Conservation (phyloP, 495 filamentous ascomycete species). For the Hapsidospora chrysogenum region DNA sequence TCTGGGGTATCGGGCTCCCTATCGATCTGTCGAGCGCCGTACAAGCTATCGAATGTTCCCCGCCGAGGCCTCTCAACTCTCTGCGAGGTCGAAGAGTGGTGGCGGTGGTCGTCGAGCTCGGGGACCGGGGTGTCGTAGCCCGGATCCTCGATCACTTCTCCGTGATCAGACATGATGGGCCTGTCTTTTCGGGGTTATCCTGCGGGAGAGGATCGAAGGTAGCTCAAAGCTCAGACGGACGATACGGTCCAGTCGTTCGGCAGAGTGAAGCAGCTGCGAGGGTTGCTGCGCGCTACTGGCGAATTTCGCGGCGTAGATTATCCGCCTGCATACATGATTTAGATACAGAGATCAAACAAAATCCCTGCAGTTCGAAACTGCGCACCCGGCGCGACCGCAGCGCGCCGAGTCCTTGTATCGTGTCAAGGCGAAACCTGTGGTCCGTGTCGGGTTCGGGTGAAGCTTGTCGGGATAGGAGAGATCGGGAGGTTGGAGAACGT, state of each 20-base stretch:
- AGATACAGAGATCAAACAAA: too few relatives aligned
- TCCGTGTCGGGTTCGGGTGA: background rate
- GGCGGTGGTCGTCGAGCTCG: conserved; percentile 88
- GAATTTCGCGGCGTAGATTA: background rate
- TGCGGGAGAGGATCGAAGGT: background rate
- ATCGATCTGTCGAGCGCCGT: conserved; percentile 26
- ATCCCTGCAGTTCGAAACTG: background rate
- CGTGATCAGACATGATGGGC: conserved; percentile 39
- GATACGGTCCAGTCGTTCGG: too few relatives aligned
- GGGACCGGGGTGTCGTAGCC: conserved; percentile 63
- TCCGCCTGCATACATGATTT: background rate
- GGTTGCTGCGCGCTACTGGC: too few relatives aligned
- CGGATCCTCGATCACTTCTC: conserved; percentile 25
- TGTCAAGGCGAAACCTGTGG: conserved; percentile 1
- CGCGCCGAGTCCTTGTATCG: conserved; percentile 3
- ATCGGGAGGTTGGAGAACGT: background rate
- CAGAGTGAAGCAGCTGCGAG: too few relatives aligned
- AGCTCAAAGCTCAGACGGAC: too few relatives aligned
- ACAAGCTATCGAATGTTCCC: conserved; percentile 37
- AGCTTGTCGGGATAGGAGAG: background rate
- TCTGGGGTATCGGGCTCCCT: conserved; percentile 14
- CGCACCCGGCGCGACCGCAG: conserved; percentile 1
- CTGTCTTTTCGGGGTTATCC: background rate
- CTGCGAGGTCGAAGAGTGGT: conserved; percentile 44
- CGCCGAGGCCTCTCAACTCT: conserved; percentile 33